Evolutionary conservation across 805 yeast genomes (phyloP).

Genomic region (Geotrichum ghanense): DNA sequence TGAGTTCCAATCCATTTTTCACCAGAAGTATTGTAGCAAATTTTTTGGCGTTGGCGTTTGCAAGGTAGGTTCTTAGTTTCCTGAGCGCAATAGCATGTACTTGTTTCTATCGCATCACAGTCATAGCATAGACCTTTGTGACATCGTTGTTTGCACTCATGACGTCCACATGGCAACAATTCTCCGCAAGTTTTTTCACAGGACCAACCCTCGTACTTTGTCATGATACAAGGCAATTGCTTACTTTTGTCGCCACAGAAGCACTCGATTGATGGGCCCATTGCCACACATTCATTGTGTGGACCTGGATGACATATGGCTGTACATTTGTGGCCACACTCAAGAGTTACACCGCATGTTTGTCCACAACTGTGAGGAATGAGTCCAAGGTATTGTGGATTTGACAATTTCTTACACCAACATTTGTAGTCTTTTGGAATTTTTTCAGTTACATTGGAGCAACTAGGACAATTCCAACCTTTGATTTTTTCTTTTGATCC

Average conservation of each 20-base stretch:
- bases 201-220: constrained; percentile 61
- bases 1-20: constrained; percentile 40
- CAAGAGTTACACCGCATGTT: constrained; percentile 49
- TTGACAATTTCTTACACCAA: constrained; percentile 77
- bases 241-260: constrained; percentile 57
- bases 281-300: constrained; percentile 69
- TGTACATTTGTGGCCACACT: constrained; percentile 63
- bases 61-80: constrained; percentile 25
- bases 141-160: constrained; percentile 50
- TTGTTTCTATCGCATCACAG: constrained; percentile 40
- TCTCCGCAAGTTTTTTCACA: constrained; percentile 56
- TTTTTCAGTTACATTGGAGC: constrained; percentile 38
- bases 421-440: constrained; percentile 55
- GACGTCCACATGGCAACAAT: constrained; percentile 58
- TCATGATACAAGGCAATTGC: constrained; percentile 63
- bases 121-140: constrained; percentile 78
- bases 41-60: constrained; percentile 9
- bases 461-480: constrained; percentile 81
- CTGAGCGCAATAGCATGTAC: constrained; percentile 69
- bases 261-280: constrained; percentile 62
- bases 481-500: constrained; percentile 27
- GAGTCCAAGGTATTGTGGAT: constrained; percentile 43
- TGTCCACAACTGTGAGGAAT: constrained; percentile 86
- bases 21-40: constrained; percentile 16
- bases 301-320: constrained; percentile 82